Conservation (phyloP, 23 red algal species). For the Gracilaria domingensis region DNA sequence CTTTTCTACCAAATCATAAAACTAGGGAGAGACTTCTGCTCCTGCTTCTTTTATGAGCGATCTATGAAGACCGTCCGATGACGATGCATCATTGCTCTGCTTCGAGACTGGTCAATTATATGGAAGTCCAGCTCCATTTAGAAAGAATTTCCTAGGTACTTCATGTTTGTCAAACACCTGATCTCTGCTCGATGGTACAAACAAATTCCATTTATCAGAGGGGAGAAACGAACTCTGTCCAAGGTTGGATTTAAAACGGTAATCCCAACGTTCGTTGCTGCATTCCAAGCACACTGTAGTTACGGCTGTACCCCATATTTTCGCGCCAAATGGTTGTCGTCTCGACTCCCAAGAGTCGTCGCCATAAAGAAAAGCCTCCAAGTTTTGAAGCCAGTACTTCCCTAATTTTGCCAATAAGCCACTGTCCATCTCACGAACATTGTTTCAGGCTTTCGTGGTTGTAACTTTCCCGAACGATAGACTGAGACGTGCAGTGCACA, state of each 20-base stretch:
- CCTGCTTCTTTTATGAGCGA: slow-evolving; percentile 55
- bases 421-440: slow-evolving; percentile 45
- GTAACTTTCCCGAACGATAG: neutral
- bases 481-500: neutral
- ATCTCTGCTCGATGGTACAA: neutral
- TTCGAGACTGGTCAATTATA: slow-evolving; percentile 36
- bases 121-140: slow-evolving; percentile 20
- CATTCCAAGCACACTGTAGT: slow-evolving; percentile 41
- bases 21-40: slow-evolving; percentile 25
- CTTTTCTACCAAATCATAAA: slow-evolving; percentile 44
- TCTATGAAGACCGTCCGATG: slow-evolving; percentile 44
- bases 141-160: slow-evolving; percentile 21
- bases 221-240: slow-evolving; percentile 39
- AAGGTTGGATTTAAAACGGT: neutral
- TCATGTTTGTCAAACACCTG: slow-evolving; percentile 61
- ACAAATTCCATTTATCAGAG: slow-evolving; percentile 25
- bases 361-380: neutral
- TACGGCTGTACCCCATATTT: slow-evolving; percentile 53
- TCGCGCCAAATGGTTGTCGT: slow-evolving; percentile 27
- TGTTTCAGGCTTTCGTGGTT: neutral
- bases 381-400: slow-evolving; percentile 43
- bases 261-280: neutral
- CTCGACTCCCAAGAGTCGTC: slow-evolving; percentile 30
- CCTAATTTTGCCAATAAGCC: slow-evolving; percentile 47
- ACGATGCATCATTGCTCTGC: neutral